Evolutionary conservation across 768 basidiomycete genomes (phyloP), one percentile per base, ranked within the genome.

Genomic region (Trametes sanguinea): DNA sequence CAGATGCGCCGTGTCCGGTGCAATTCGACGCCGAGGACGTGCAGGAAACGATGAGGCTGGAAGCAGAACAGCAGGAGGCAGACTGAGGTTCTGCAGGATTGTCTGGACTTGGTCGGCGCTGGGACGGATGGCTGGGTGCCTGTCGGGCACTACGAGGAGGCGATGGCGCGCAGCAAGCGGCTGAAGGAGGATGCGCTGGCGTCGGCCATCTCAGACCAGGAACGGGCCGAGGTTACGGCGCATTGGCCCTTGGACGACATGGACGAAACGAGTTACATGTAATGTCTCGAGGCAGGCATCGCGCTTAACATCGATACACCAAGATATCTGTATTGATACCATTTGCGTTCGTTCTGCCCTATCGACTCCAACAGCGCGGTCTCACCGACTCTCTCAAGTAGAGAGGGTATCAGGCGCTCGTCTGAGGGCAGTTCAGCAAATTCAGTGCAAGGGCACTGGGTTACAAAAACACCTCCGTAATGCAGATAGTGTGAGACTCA

Each of bases 171-270:
- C 67, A 14, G 30, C 58, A 67, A 78, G 74, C 3, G 68, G 66
- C 2, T 71, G 60, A 81, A 80, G 77, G 53, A 72, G 74, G 58
- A 59, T 3, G 44, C 6, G 10, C 75, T 79, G 73, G 65, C 65
- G 65, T 66, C 5, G 65, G 62, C 65, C 52, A 56, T 61, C 64
- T 64, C 70, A 64, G 77, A 22, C 22, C 22, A 78, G 65, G 76
- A 76, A 67, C 78, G 76, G 67, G 79, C 62, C 35, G 54, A 75
- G 73, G 67, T 76, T 51, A 59, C 5, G 74, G 76, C 66, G 51
- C 65, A 83, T 66, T 83, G 81, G 82, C 71, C 68, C 65, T 81
- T 68, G 59, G 77, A 81, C 68, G 80, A 46, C 16, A 27, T 46
- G 45, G 27, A 46, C 27, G 45, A 46, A 27, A 17, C n/a, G 7